Conservation (phyloP, 2,329 filamentous ascomycete species). For the Xylariaceae sp. region DNA sequence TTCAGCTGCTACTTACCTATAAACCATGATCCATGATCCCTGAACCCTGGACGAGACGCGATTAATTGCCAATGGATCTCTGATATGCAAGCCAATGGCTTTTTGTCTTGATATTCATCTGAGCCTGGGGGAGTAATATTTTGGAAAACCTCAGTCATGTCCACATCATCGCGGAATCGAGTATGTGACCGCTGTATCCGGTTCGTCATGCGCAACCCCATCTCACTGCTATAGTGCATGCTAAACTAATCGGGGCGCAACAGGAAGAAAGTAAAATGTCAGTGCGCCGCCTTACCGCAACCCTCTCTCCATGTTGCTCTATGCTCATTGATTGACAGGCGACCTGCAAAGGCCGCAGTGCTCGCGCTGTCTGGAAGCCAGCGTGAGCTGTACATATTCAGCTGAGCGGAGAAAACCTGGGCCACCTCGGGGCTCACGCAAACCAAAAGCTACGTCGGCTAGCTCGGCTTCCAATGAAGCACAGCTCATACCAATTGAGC, state of each 20-base stretch:
- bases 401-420: conserved; percentile 30
- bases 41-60: too few species aligned
- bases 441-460: conserved; percentile 11
- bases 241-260: conserved; percentile 7
- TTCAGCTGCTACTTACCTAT: too few species aligned
- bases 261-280: conserved; percentile 29
- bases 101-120: too few species aligned
- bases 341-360: conserved; percentile 30
- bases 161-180: conserved; percentile 17
- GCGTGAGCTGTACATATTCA: conserved; percentile 28
- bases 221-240: neutral
- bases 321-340: conserved; percentile 23
- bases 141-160: conserved; percentile 17
- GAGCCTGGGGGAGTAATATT: too few species aligned
- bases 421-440: conserved; percentile 26
- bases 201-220: conserved; percentile 14
- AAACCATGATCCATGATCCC: too few species aligned
- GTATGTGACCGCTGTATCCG: conserved; percentile 29
- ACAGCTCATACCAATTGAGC: neutral
- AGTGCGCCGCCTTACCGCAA: neutral
- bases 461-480: conserved; percentile 6
- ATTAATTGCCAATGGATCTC: too few species aligned
- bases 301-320: neutral
- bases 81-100: too few species aligned
- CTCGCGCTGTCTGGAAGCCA: conserved; percentile 31